phyloP scores from a whole-genome alignment of 306 rosid genomes.

The Quercus agrifolia region DNA sequence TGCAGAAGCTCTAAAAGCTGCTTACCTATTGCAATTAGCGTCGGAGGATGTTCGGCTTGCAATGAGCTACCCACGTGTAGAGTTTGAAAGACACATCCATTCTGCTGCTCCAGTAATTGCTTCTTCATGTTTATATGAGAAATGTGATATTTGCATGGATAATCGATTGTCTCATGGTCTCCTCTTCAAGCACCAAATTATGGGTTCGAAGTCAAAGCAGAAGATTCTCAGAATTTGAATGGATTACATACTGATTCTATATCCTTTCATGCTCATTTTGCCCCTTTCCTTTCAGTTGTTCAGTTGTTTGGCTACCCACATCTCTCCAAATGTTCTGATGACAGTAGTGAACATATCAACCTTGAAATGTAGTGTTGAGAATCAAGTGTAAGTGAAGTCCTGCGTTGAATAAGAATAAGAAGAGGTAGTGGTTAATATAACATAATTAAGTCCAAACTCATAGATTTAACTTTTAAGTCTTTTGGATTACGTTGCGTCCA shows the following conservation, averaged over 20 bases:
- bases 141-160: slow-evolving; percentile 8
- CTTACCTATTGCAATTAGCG: slow-evolving; percentile 18
- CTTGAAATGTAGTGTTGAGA: neutral
- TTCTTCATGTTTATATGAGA: neutral
- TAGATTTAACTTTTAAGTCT: too few species aligned
- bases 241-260: slow-evolving; percentile 7
- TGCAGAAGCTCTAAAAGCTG: slow-evolving; percentile 1
- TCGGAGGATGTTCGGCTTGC: slow-evolving; percentile 7
- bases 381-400: too few species aligned
- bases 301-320: slow-evolving; percentile 5
- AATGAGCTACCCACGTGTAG: slow-evolving; percentile 15
- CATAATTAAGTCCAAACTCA: too few species aligned
- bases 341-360: neutral
- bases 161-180: slow-evolving; percentile 7
- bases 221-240: slow-evolving; percentile 1
- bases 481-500: too few species aligned
- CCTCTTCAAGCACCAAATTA: slow-evolving; percentile 18
- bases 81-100: slow-evolving; percentile 18
- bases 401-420: too few species aligned
- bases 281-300: slow-evolving; percentile 18
- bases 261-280: slow-evolving; percentile 10
- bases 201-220: slow-evolving; percentile 17
- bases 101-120: slow-evolving; percentile 16
- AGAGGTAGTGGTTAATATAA: too few species aligned
- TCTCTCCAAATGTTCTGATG: neutral